Evolutionary conservation across 1,284 basidiomycete species (phyloP).

Genomic region (Malassezia cuniculi): DNA sequence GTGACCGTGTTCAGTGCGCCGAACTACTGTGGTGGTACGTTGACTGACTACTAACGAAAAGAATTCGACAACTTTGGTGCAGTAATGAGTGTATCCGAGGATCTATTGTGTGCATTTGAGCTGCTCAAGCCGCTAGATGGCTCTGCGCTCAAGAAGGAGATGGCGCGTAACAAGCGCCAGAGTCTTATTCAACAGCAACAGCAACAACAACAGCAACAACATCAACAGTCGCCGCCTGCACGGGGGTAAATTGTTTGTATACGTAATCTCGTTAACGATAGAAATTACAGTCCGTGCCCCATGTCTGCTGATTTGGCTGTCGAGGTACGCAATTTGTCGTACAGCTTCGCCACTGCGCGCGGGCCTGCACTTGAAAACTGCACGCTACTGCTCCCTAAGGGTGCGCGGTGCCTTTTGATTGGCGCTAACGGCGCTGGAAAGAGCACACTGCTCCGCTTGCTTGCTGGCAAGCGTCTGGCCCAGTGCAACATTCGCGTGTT

Average conservation of each 20-base stretch:
- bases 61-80: constrained; percentile 92
- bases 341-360: constrained; percentile 22
- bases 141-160: constrained; percentile 88
- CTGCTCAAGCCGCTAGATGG: constrained; percentile 85
- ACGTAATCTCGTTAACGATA: no score
- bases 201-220: constrained; percentile 1
- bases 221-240: no score
- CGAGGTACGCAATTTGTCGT: constrained; percentile 34
- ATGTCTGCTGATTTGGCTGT: constrained; percentile 19
- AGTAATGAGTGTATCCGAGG: constrained; percentile 77
- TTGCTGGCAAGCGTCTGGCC: constrained; percentile 64
- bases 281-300: background rate
- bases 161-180: constrained; percentile 96
- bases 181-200: constrained; percentile 47
- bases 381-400: constrained; percentile 26
- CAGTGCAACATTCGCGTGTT: constrained; percentile 33
- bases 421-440: constrained; percentile 64
- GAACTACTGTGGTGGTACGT: constrained; percentile 87
- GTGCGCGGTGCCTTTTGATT: constrained; percentile 38
- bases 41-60: constrained; percentile 44
- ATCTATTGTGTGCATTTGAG: constrained; percentile 92
- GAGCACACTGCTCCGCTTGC: constrained; percentile 80
- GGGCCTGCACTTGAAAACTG: constrained; percentile 31
- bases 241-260: no score
- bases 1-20: constrained; percentile 92